A percentile compares a stretch with the other conserved stretches of the same genome.
Conservation (phyloP, 2,329 filamentous ascomycete genomes). For the Mycocentrospora acerina region DNA sequence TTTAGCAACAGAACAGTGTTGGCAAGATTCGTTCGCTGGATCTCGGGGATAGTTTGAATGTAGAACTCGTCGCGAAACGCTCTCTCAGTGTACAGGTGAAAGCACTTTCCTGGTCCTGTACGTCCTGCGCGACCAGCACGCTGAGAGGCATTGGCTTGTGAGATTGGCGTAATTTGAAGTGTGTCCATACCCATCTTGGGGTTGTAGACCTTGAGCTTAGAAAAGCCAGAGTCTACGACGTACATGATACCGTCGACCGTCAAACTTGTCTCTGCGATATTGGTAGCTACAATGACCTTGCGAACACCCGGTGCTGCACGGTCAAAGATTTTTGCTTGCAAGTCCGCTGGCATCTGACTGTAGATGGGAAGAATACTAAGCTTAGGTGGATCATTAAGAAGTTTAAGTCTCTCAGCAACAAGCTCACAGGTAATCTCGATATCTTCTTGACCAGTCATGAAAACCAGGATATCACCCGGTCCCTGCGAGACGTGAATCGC, state of each 20-base stretch:
- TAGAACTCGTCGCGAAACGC: slow-evolving; percentile 97
- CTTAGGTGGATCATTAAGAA: slow-evolving; percentile 91
- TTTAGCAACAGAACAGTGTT: slow-evolving; percentile 95
- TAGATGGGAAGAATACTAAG: slow-evolving; percentile 96
- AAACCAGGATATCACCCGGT: slow-evolving; percentile 89
- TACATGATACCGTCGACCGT: slow-evolving; percentile 99
- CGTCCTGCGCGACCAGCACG: slow-evolving; percentile 90
- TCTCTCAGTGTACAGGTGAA: slow-evolving; percentile 89
- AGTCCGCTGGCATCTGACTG: slow-evolving; percentile 97
- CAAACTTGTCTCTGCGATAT: slow-evolving; percentile 96
- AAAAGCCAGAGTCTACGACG: slow-evolving; percentile 93
- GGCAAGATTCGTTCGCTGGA: slow-evolving; percentile 91
- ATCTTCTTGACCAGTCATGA: slow-evolving; percentile 99
- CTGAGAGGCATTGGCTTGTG: slow-evolving; percentile 92
- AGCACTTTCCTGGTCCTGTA: slow-evolving; percentile 93
- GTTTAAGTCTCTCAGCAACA: slow-evolving; percentile 79
- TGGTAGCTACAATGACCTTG: slow-evolving; percentile 97
- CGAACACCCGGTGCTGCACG: slow-evolving; percentile 84
- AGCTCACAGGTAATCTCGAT: slow-evolving; percentile 97
- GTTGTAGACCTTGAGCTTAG: slow-evolving; percentile 98
- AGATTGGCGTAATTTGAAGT: slow-evolving; percentile 94
- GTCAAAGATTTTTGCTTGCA: slow-evolving; percentile 98
- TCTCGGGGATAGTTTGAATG: slow-evolving; percentile 94
- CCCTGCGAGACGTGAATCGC: slow-evolving; percentile 96
- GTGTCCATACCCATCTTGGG: slow-evolving; percentile 99